Conservation (phyloP, 2,329 filamentous ascomycete species). For the Raffaelea ambrosiae region DNA sequence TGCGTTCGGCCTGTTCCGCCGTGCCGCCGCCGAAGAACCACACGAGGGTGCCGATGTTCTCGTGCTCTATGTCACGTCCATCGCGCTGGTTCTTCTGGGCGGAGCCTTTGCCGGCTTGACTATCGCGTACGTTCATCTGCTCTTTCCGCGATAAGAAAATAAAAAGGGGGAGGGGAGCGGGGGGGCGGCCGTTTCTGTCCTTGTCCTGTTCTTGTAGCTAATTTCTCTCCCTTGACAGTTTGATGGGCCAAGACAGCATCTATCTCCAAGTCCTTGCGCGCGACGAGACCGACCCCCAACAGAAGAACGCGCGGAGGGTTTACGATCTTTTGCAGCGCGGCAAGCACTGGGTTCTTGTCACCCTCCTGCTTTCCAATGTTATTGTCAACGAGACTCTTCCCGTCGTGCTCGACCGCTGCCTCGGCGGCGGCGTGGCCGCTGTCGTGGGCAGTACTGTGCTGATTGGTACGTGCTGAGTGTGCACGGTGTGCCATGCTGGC, state of each 20-base stretch:
- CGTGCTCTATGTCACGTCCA: slow-evolving; percentile 72
- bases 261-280: slow-evolving; percentile 91
- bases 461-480: slow-evolving; percentile 63
- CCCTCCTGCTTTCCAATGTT: slow-evolving; percentile 87
- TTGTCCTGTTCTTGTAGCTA: background rate
- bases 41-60: slow-evolving; percentile 49
- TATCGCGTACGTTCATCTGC: slow-evolving; percentile 54
- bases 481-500: background rate
- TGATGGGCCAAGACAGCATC: slow-evolving; percentile 79
- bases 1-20: background rate
- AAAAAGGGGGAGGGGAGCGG: too few species aligned
- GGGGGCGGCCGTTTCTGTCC: too few species aligned
- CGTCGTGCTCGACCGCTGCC: slow-evolving; percentile 86
- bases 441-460: slow-evolving; percentile 87
- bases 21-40: background rate
- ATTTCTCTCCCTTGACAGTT: slow-evolving; percentile 20
- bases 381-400: slow-evolving; percentile 96
- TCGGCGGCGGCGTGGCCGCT: slow-evolving; percentile 90
- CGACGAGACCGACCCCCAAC: slow-evolving; percentile 77
- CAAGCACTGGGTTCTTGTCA: slow-evolving; percentile 98
- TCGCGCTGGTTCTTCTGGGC: slow-evolving; percentile 74
- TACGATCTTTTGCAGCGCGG: slow-evolving; percentile 72
- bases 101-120: slow-evolving; percentile 94
- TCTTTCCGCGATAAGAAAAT: too few species aligned
- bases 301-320: slow-evolving; percentile 75